These are phyloP conservation scores for Cymodocea nodosa DNA, from an alignment of 116 monocot genomes.

Conservation along the genomic window DNA sequence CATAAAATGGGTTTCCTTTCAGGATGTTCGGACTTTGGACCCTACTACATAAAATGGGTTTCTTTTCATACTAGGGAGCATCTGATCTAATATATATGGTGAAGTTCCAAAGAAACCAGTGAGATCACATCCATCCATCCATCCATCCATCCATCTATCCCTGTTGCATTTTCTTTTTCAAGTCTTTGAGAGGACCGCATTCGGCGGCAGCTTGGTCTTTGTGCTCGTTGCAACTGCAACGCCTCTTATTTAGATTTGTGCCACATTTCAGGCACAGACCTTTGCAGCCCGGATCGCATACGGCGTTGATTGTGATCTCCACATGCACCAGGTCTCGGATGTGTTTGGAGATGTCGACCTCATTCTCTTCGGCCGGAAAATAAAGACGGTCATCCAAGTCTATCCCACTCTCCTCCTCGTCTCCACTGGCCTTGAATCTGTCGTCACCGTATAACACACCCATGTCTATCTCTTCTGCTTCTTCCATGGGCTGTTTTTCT, in stretches of 20 bases:
- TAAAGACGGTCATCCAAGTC: slow-evolving; percentile 69
- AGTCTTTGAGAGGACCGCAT: slow-evolving; percentile 49
- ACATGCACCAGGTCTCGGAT: slow-evolving; percentile 71
- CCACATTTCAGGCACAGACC: slow-evolving; percentile 76
- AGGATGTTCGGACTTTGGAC: too few species aligned
- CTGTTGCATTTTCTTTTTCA: slow-evolving; percentile 53
- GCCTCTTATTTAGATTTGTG: slow-evolving; percentile 50
- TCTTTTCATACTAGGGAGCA: too few species aligned
- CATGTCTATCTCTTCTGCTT: slow-evolving; percentile 46
- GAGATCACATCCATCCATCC: too few species aligned
- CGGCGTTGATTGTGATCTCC: slow-evolving; percentile 57
- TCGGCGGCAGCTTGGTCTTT: slow-evolving; percentile 11
- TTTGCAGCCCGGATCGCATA: slow-evolving; percentile 59
- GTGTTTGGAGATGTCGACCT: slow-evolving; percentile 84
- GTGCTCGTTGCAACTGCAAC: slow-evolving; percentile 38
- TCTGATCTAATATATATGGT: too few species aligned
- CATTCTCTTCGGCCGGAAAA: slow-evolving; percentile 63
- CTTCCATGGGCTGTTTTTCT: slow-evolving; percentile 52
- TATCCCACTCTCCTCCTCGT: slow-evolving; percentile 31
- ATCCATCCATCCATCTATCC: too few species aligned
- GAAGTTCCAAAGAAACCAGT: too few species aligned
- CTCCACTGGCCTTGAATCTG: background rate
- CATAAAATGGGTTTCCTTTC: too few species aligned
- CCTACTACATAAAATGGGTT: too few species aligned
- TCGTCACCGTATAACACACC: slow-evolving; percentile 51